Conservation (phyloP, 306 rosid species). For the Glycine latifolia region DNA sequence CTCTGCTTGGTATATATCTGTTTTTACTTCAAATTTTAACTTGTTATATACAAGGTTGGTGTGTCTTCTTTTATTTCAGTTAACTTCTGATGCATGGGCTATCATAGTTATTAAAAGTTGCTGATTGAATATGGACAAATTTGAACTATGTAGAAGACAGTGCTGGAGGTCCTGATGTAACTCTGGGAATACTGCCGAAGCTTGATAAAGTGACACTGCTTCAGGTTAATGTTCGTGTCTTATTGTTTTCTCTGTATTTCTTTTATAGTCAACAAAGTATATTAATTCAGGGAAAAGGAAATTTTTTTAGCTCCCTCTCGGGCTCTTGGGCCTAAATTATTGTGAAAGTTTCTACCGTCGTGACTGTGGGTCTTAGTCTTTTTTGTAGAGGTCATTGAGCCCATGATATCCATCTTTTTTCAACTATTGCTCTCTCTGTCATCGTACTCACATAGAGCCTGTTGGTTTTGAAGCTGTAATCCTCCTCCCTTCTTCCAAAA, state of each 20-base stretch:
- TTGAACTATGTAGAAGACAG: constrained; percentile 94
- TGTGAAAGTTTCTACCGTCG: not conserved
- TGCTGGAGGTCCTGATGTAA: constrained; percentile 97
- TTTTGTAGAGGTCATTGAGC: not conserved
- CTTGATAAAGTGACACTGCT: too few species aligned
- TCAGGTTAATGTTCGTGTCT: constrained; percentile 61
- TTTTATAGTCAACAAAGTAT: constrained; percentile 18
- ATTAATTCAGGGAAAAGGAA: not conserved
- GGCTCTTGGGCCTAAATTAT: not conserved
- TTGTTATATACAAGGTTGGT: constrained; percentile 6
- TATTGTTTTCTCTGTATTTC: constrained; percentile 35
- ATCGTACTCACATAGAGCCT: not conserved
- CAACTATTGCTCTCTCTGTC: not conserved
- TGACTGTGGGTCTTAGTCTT: not conserved
- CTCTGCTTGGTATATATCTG: constrained; percentile 75
- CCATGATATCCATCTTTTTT: not conserved
- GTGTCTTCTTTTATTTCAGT: constrained; percentile 14
- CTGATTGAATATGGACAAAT: constrained; percentile 57
- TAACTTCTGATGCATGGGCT: constrained; percentile 1
- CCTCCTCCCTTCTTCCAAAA: not conserved
- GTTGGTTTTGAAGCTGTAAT: not conserved
- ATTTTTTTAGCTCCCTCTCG: not conserved
- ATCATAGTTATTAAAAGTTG: constrained; percentile 32
- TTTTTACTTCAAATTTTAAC: constrained; percentile 30
- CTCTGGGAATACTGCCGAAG: too few species aligned